Percentiles rank a stretch among this genome's conserved stretches.
These are phyloP conservation scores for Sporisorium exsertum DNA, from an alignment of 1,284 basidiomycete species.

Conservation along the genomic window DNA sequence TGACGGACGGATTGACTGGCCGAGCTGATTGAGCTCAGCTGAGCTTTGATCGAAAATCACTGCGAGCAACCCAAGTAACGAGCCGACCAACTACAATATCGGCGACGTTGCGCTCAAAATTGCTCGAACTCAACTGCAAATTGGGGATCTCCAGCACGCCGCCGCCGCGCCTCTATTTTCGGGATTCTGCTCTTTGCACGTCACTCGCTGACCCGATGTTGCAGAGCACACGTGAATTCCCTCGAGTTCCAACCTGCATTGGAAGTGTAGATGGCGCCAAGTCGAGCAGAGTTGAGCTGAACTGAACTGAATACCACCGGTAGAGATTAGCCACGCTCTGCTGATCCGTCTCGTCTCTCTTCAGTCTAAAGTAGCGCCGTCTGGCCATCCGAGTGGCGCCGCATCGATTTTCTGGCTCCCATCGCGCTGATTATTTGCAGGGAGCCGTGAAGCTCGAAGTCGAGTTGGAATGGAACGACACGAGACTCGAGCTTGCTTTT, in stretches of 20 bases:
- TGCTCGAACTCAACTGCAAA: not conserved
- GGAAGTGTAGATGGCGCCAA: no score
- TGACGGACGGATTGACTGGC: conserved; percentile 1
- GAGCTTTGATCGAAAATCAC: conserved; percentile 1
- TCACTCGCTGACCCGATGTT: no score
- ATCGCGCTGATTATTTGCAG: no score
- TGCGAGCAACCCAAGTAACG: not conserved
- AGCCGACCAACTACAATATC: not conserved
- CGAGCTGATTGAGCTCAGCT: not conserved
- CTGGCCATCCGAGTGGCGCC: conserved; percentile 8
- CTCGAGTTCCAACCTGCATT: no score
- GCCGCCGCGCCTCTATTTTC: not conserved
- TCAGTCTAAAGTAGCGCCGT: not conserved
- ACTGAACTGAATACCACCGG: no score
- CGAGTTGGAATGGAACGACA: not conserved
- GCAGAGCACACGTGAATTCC: no score
- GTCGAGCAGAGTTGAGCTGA: no score
- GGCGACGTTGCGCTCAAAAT: conserved; percentile 6
- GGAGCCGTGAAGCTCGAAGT: no score
- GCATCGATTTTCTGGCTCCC: not conserved
- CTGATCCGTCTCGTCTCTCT: no score
- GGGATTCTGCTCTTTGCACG: no score
- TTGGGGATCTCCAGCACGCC: not conserved
- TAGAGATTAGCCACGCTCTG: no score
- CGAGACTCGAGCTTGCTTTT: conserved; percentile 3